These are phyloP conservation scores for Phlebopus sp. DNA, from an alignment of 1,284 basidiomycete species.

Conservation along the genomic window DNA sequence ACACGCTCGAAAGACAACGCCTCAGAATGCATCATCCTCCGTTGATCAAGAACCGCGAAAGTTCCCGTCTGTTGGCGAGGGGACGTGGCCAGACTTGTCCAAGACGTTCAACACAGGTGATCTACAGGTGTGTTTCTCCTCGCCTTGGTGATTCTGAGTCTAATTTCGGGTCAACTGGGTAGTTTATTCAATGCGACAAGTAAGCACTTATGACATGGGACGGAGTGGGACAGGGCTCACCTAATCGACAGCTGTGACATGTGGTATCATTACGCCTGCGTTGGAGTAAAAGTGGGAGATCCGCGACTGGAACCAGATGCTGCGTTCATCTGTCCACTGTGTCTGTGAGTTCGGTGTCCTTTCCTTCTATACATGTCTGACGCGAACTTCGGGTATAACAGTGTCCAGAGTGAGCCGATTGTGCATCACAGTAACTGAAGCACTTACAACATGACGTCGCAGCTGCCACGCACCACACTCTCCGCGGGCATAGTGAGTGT, in stretches of 20 bases:
- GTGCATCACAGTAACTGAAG: neutral
- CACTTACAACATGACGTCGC: neutral
- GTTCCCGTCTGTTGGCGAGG: neutral
- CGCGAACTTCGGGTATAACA: conserved; percentile 1
- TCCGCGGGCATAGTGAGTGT: conserved; percentile 15
- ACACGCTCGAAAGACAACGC: neutral
- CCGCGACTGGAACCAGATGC: conserved; percentile 20
- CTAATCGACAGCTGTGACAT: conserved; percentile 29
- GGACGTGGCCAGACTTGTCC: conserved; percentile 18
- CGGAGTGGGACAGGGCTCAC: neutral
- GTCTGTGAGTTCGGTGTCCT: conserved; percentile 20
- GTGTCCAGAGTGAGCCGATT: conserved; percentile 15
- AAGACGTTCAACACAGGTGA: conserved; percentile 19
- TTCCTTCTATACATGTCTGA: conserved; percentile 3
- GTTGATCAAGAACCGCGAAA: conserved; percentile 2
- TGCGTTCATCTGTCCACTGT: conserved; percentile 31
- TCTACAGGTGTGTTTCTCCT: conserved; percentile 20
- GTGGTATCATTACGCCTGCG: conserved; percentile 38
- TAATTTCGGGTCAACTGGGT: neutral
- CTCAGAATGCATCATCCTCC: neutral
- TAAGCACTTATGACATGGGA: conserved; percentile 11
- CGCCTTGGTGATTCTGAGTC: neutral
- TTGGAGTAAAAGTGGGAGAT: conserved; percentile 26
- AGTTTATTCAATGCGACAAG: conserved; percentile 35
- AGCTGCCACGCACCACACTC: conserved; percentile 16